Evolutionary conservation across 306 rosid species (phyloP), one percentile per base, ranked within the genome.

Genomic region (Casuarina glauca): DNA sequence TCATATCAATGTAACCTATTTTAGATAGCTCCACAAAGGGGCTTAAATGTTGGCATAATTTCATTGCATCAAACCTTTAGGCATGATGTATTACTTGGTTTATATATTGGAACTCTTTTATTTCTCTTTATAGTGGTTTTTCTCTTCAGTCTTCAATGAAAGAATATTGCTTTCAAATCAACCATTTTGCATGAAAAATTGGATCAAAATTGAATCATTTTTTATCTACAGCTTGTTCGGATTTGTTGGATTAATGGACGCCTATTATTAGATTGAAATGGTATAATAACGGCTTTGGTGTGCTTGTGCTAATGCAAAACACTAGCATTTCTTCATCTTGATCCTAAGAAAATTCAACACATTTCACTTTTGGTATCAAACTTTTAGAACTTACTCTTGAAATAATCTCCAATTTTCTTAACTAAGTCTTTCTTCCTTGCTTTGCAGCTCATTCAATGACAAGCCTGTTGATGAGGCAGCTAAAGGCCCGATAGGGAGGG

Each of bases 361-460:
- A 26, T 26, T 26, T 26, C 32, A 52, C 17, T 15, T 52, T 4
- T 6, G 8, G 11, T 54, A 26, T 54, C 61, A 57, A 2, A 20
- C 12, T 57, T 19, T 20, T 48, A 48, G 63, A 20, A 20, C 63
- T 20, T 64, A 6, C 3, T 16, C 45, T 71, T 46, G 45, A 45
- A 6, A 49, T 45, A 63, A 74, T 75, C 32, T 78, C 46, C 67
- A 53, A 45, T 67, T 71, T 48, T 36, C 10, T 74, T 67, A n/a
- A 44, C 57, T 72, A 57, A 36, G n/a, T 42, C 55, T 38, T 64
- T 74, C 41, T 72, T 42, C 35, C 66, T 81, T 48, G 49, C 9
- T 78, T 44, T 38, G 70, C 72, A 95, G 99, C 46, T 93, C 97
- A 51, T 95, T 95, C 67, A 93, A 93, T 69, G 99, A 90, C 71